A percentile compares a stretch with the other conserved stretches of the same genome.
These are phyloP conservation scores for Brassica nigra DNA, from an alignment of 345 rosid genomes.

Conservation along the genomic window DNA sequence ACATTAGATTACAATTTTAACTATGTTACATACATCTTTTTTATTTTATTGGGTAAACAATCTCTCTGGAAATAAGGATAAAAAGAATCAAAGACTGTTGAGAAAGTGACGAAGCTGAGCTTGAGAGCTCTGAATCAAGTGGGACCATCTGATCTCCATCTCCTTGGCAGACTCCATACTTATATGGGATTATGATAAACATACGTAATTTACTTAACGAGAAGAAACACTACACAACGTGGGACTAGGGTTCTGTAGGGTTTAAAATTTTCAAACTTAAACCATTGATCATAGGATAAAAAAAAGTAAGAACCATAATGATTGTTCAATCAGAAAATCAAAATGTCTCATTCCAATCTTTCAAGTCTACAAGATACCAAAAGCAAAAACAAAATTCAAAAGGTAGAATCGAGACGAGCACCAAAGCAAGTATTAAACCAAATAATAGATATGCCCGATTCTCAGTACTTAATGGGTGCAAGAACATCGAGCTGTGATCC, in stretches of 20 bases:
- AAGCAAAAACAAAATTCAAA: slow-evolving; percentile 5
- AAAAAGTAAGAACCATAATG: not conserved
- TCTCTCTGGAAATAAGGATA: not conserved
- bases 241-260: not conserved
- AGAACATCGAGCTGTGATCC: slow-evolving; percentile 71
- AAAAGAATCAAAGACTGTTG: slow-evolving; percentile 32
- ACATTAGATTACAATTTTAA: not conserved
- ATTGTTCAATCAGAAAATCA: not conserved
- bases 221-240: not conserved
- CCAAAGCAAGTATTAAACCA: not conserved
- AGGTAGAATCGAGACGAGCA: slow-evolving; percentile 12
- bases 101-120: slow-evolving; percentile 54
- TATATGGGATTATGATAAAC: too few relatives aligned
- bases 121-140: slow-evolving; percentile 59
- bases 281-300: not conserved
- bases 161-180: slow-evolving; percentile 40
- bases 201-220: too few relatives aligned
- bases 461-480: slow-evolving; percentile 64
- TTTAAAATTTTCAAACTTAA: not conserved
- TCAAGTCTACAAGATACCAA: slow-evolving; percentile 6
- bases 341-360: slow-evolving; percentile 23
- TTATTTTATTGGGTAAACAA: not conserved
- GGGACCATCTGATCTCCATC: slow-evolving; percentile 63
- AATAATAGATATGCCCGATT: not conserved
- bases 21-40: not conserved